Evolutionary conservation across 2,329 filamentous ascomycete genomes (phyloP), one percentile per base, ranked within the genome.

Genomic region (Sporothrix pallida): DNA sequence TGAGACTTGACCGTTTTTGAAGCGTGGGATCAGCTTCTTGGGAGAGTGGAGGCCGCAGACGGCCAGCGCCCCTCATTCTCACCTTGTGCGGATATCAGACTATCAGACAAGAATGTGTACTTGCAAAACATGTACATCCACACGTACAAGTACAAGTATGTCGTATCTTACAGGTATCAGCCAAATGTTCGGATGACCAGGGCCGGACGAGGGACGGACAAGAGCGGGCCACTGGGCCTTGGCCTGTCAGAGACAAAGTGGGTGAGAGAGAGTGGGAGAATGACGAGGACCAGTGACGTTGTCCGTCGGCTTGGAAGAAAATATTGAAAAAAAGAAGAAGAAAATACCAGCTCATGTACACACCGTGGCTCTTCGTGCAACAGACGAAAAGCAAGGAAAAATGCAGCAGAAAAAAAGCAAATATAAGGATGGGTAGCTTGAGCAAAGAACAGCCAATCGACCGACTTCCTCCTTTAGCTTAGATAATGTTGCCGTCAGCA

Each of bases 151-250:
- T 48, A 48, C 46, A 48, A 48, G 54, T 58, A 17, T 54, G n/a
- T 17, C 17, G 17, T 54, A 54, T 26, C 26, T 42, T 8, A 31
- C n/a, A 52, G 48, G 26, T 65, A 48, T 67, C 62, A 67, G 60
- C 17, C 37, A 56, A 56, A 44, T 70, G 67, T 70, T 70, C 67
- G 67, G 67, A 70, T 56, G 67, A 70, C 67, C 48, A 44, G 67
- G 67, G 50, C 67, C 7, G 4, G 31, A 37, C 3, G 31, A 37
- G 31, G 31, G 31, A 37, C 31, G 31, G 31, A 37, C 31, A 37
- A 37, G 31, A 37, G 31, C 7, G 31, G 31, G 31, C 31, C 23
- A 50, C 7, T n/a, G 12, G 63, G 23, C 37, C 63, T 68, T 26
- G 63, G 5, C 23, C 48, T 68, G 65, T 52, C 65, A 68, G 46